Evolutionary conservation across 768 basidiomycete genomes (phyloP).

Genomic region (Trametes villosa): DNA sequence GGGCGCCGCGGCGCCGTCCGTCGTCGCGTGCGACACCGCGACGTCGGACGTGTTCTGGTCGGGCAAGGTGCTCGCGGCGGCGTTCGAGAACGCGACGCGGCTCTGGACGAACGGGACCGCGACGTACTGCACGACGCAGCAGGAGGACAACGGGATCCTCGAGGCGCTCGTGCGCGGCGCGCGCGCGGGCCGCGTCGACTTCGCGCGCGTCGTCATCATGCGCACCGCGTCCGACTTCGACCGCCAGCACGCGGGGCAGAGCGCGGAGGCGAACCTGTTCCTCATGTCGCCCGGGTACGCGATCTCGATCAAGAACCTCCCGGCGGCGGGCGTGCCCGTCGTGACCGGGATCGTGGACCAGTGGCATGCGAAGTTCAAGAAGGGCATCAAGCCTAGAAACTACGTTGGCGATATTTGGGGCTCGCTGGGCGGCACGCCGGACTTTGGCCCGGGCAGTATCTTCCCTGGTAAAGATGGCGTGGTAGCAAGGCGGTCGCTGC

Average conservation of each 20-base stretch:
- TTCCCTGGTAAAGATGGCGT: slow-evolving; percentile 2
- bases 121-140: slow-evolving; percentile 39
- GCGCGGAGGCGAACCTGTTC: slow-evolving; percentile 35
- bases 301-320: slow-evolving; percentile 41
- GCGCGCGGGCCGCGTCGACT: slow-evolving; percentile 39
- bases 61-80: slow-evolving; percentile 40
- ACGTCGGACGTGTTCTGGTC: slow-evolving; percentile 44
- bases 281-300: slow-evolving; percentile 37
- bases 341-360: slow-evolving; percentile 39
- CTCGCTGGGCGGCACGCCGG: slow-evolving; percentile 32
- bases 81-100: slow-evolving; percentile 42
- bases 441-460: slow-evolving; percentile 32
- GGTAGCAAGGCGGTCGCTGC: no score
- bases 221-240: slow-evolving; percentile 43
- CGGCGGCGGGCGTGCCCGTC: slow-evolving; percentile 41
- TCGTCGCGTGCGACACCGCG: slow-evolving; percentile 42
- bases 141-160: slow-evolving; percentile 48
- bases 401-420: slow-evolving; percentile 39
- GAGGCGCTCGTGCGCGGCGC: slow-evolving; percentile 43
- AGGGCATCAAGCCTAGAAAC: slow-evolving; percentile 38
- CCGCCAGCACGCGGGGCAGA: slow-evolving; percentile 23
- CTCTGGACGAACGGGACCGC: slow-evolving; percentile 40
- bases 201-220: slow-evolving; percentile 42
- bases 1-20: slow-evolving; percentile 36
- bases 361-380: slow-evolving; percentile 39